A percentile compares a stretch with the other conserved stretches of the same genome.
phyloP scores from a whole-genome alignment of 2,329 filamentous ascomycete species.

The Colletotrichum navitas region DNA sequence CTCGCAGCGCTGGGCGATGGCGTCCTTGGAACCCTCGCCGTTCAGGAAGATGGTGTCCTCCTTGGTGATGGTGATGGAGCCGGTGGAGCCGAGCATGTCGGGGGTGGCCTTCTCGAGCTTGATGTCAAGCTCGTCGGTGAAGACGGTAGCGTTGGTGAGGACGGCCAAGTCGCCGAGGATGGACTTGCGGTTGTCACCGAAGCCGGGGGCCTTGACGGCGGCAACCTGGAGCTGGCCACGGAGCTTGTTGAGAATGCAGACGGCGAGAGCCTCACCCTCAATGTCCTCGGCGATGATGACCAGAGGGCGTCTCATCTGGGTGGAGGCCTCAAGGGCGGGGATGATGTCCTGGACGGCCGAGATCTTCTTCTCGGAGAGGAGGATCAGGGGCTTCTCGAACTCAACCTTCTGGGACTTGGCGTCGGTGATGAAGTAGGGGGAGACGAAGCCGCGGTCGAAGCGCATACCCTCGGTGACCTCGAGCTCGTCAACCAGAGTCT shows the following conservation, averaged over 20 bases:
- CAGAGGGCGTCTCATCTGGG: slow-evolving; percentile 92
- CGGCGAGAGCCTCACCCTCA: slow-evolving; percentile 96
- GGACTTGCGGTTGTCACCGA: slow-evolving; percentile 99
- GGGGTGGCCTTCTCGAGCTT: slow-evolving; percentile 98
- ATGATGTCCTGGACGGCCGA: slow-evolving; percentile 99
- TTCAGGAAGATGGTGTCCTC: slow-evolving; percentile 99
- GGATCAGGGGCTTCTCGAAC: slow-evolving; percentile 99
- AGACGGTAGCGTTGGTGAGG: slow-evolving; percentile 96
- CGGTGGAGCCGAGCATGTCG: slow-evolving; percentile 96
- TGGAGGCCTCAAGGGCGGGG: slow-evolving; percentile 95
- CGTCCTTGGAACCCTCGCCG: slow-evolving; percentile 94
- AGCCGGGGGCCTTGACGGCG: slow-evolving; percentile 98
- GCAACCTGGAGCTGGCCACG: slow-evolving; percentile 98
- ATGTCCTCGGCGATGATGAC: slow-evolving; percentile 99
- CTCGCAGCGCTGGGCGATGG: slow-evolving; percentile 94
- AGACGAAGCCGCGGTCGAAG: slow-evolving; percentile 98
- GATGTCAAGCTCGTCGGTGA: slow-evolving; percentile 97
- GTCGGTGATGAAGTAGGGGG: slow-evolving; percentile 99
- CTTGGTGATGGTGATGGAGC: slow-evolving; percentile 99
- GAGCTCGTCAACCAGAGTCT: slow-evolving; percentile 97
- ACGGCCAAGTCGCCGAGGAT: slow-evolving; percentile 97
- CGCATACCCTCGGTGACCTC: slow-evolving; percentile 99
- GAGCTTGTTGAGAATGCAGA: slow-evolving; percentile 99
- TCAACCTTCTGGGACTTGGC: slow-evolving; percentile 99
- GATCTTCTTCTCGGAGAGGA: slow-evolving; percentile 99